Evolutionary conservation across 768 basidiomycete species (phyloP), one percentile per base, ranked within the genome.

Genomic region (Zangia roseola): DNA sequence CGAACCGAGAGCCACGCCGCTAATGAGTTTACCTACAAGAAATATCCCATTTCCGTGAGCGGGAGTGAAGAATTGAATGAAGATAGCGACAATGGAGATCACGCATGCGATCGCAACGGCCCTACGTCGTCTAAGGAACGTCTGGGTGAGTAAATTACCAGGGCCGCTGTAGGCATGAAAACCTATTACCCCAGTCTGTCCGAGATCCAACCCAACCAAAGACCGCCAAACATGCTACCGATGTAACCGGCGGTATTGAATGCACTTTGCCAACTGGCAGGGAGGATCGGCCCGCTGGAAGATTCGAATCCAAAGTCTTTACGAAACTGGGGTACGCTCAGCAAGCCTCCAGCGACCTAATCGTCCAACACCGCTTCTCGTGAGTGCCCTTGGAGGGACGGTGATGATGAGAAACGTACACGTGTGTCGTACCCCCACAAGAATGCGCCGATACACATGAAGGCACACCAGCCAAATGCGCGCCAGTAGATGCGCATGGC

Each of bases 241-340:
- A 64, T 52, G 0, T 51, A 60, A 28, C 58, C 58, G 30, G 47
- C 49, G 5, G 55, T 63, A 26, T 60, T 65, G 40, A 64, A 64
- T 2, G 63, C 58, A 12, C 60, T 63, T 34, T 64, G 62, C 63
- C 62, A 65, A 17, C 53, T 65, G 2, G 62, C 62, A 26, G 63
- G 37, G 19, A 64, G 53, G 10, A 65, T 35, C 1, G 51, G 38
- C 5, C 47, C 43, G 38, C 1, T 43, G 31, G 6, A 6, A 21
- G 3, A 54, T 5, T 30, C 13, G 28, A 56, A 59, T 10, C 62
- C 63, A 47, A 64, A 64, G 54, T 65, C 63, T 8, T 7, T 19
- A 16, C 63, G 60, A 38, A 63, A 63, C 40, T 62, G 43, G 10
- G 62, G 54, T 4, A 63, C 43, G 19, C 61, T 47, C 28, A 63